Base-by-base conservation (phyloP, 208 protist genomes). In the Wallacemonas sp. region DNA sequence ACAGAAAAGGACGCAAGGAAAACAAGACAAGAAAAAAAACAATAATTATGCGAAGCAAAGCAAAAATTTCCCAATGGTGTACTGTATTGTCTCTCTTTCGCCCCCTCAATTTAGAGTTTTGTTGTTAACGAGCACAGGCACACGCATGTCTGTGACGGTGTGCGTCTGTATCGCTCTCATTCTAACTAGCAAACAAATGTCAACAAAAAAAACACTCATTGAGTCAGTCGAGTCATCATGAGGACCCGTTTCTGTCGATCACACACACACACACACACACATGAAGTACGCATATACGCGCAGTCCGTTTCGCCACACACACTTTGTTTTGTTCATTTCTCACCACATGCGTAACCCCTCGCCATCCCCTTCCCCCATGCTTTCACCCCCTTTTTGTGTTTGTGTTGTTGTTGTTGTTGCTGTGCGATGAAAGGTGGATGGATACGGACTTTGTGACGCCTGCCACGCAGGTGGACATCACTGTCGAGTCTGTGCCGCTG, bases 11-110 rank as follows among this genome's bases (percentile, higher is more conserved):
- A 65, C 0, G 42, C 59, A 65, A 65, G n/a, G 10, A n/a, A 55
- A n/a, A 32, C 12, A 55, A 65, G 57, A 23, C 8, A 57, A 46
- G 57, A 65, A 28, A 20, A 38, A 20, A 65, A 18, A 41, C 7
- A 20, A 39, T 65, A 59, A 18, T 8, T 32, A 32, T n/a, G n/a
- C n/a, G n/a, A n/a, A n/a, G 14, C 32, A 11, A 4, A 42, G 3
- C 11, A 61, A 36, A 61, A 61, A 41, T 46, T 20, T 8, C 36
- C 22, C 14, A 61, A 61, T 12, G 36, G 36, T 39, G 36, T 39
- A 39, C 36, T 39, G 36, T 39, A 39, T 12, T 39, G 8, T 39
- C 8, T 39, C 12, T 39, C 12, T 39, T 39, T 12, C 36, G 4
- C 36, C 12, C n/a, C n/a, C n/a, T n/a, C n/a, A n/a, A n/a, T n/a